These are phyloP conservation scores for Trypanosoma avium DNA, from an alignment of 208 protist species.

Conservation along the genomic window DNA sequence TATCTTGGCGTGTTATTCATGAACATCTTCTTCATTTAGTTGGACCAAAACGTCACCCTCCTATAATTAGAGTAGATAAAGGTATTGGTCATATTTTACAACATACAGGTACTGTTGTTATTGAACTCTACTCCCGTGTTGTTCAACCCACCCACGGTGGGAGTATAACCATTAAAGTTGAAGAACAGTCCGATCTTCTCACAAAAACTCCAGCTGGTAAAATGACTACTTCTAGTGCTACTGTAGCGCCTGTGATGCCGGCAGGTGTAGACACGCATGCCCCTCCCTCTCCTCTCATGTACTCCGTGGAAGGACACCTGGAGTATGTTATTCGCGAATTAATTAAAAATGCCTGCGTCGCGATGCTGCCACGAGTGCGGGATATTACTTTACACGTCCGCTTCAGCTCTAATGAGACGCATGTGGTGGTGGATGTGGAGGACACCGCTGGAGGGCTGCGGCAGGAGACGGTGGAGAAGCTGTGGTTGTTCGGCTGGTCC, in stretches of 20 bases:
- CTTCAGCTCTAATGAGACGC: slow-evolving; percentile 52
- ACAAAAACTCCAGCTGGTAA: slow-evolving; percentile 25
- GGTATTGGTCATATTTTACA: slow-evolving; percentile 49
- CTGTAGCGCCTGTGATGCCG: slow-evolving; percentile 9
- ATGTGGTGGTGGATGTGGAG: slow-evolving; percentile 74
- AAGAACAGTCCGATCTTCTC: slow-evolving; percentile 56
- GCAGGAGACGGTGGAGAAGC: slow-evolving; percentile 39
- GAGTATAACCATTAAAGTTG: slow-evolving; percentile 48
- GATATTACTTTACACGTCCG: slow-evolving; percentile 44
- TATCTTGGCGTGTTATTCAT: slow-evolving; percentile 84
- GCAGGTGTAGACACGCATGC: slow-evolving; percentile 1
- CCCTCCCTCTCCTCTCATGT: slow-evolving; percentile 31
- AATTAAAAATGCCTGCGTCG: slow-evolving; percentile 86
- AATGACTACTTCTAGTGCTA: slow-evolving; percentile 49
- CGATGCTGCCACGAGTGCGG: slow-evolving; percentile 27
- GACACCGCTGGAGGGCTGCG: slow-evolving; percentile 66
- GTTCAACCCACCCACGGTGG: slow-evolving; percentile 31
- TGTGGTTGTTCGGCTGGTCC: slow-evolving; percentile 90
- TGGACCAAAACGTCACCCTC: slow-evolving; percentile 31
- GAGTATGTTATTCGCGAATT: slow-evolving; percentile 79
- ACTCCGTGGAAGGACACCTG: slow-evolving; percentile 74
- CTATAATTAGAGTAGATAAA: slow-evolving; percentile 46
- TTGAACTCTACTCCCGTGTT: slow-evolving; percentile 54
- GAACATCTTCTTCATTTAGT: slow-evolving; percentile 78
- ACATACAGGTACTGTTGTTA: slow-evolving; percentile 53